Conservation (phyloP, 2,329 filamentous ascomycete species). For the Pyrenophora seminiperda region DNA sequence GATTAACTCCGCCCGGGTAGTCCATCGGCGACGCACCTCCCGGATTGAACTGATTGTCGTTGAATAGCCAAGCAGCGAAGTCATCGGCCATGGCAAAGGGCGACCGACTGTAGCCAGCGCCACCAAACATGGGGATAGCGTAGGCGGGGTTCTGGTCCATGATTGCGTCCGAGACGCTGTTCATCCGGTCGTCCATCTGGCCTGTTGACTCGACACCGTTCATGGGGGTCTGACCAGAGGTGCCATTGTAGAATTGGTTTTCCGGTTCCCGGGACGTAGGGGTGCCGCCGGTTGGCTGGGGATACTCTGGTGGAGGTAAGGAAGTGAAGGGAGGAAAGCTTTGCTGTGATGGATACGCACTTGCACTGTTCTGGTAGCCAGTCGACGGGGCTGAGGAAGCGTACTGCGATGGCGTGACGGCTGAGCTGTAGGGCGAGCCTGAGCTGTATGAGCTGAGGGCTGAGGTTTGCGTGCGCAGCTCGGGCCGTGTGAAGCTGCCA, state of each 20-base stretch:
- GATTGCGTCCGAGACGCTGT: conserved; percentile 46
- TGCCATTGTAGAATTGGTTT: conserved; percentile 45
- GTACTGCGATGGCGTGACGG: conserved; percentile 54
- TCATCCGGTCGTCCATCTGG: conserved; percentile 41
- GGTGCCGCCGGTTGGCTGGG: conserved; percentile 36
- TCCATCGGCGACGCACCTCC: conserved; percentile 47
- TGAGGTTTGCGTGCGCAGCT: conserved; percentile 45
- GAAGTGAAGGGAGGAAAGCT: conserved; percentile 66
- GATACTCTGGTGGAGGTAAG: conserved; percentile 65
- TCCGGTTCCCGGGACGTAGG: conserved; percentile 46
- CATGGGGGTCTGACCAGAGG: conserved; percentile 44
- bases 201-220: conserved; percentile 47
- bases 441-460: conserved; percentile 43
- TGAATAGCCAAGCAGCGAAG: conserved; percentile 84
- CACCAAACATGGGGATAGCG: conserved; percentile 85
- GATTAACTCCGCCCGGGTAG: conserved; percentile 38
- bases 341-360: conserved; percentile 63
- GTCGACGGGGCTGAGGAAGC: conserved; percentile 52
- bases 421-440: conserved; percentile 44
- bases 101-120: conserved; percentile 81
- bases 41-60: conserved; percentile 61
- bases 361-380: conserved; percentile 43
- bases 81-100: conserved; percentile 88
- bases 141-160: conserved; percentile 58
- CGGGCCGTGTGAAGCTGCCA: conserved; percentile 42